Evolutionary conservation across 2,329 filamentous ascomycete species (phyloP), one percentile per base, ranked within the genome.

Genomic region (Botrytis fabae): DNA sequence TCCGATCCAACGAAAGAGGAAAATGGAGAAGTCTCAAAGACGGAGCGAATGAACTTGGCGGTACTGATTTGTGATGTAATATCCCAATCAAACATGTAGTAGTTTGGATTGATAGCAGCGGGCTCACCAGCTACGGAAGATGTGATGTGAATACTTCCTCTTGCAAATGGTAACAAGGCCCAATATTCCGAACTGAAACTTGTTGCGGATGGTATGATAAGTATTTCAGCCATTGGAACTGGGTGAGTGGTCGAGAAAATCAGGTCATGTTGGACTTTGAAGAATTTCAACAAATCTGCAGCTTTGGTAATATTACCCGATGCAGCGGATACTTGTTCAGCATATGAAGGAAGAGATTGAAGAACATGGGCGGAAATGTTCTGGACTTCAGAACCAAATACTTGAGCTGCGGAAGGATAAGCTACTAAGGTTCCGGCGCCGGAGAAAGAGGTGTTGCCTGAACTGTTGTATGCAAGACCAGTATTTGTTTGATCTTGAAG

Each of bases 91-190:
- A 72, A 12, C 48, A 68, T 68, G 61, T 38, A 72, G 80, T 84
- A 88, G 28, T 83, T 84, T 2, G 86, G 85, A 73, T 89, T 84
- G 78, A 88, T 88, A 16, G 83, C 80, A 0, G 85, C 83, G 14
- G 80, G 75, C 2, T 82, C 81, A 8, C 79, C 77, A 16, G 82
- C 76, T 35, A 83, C 80, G 0, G 81, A 69, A 3, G 81, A 81
- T 7, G 78, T 78, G 75, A 90, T 87, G 80, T 90, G 89, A 64
- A 88, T 85, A 54, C 83, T 83, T 2, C 89, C 89, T 0, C 87
- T 85, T 2, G 86, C 86, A 78, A 88, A 86, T 0, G 89, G 80
- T 66, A 85, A 84, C 68, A 86, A 80, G 2, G 74, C 54, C 61
- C 70, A 74, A 32, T 73, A 76, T 42, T 75, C 70, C 0, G 68